Evolutionary conservation across 2,329 filamentous ascomycete genomes (phyloP).

Genomic region (Fusarium heterosporum): DNA sequence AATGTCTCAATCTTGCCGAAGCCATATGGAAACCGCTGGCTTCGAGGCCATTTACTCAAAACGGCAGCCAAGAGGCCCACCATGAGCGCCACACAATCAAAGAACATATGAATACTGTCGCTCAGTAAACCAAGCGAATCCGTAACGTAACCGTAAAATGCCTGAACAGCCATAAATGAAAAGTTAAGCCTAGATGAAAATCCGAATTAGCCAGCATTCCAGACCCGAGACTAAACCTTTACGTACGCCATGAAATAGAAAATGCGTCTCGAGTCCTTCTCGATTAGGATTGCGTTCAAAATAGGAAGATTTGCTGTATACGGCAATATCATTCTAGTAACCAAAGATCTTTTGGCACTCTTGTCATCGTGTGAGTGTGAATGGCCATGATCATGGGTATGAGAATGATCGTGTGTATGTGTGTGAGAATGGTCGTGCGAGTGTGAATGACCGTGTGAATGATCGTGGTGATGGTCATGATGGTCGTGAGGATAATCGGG

Average conservation of each 20-base stretch:
- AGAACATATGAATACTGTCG: constrained; percentile 99
- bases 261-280: constrained; percentile 93
- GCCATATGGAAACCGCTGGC: constrained; percentile 89
- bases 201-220: constrained; percentile 32
- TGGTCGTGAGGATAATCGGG: constrained; percentile 49
- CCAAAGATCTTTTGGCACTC: constrained; percentile 67
- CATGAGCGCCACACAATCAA: constrained; percentile 92
- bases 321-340: constrained; percentile 80
- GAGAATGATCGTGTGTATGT: constrained; percentile 32
- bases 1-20: constrained; percentile 97
- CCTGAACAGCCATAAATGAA: constrained; percentile 92
- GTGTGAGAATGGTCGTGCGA: constrained; percentile 40
- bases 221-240: neutral
- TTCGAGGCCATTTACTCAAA: constrained; percentile 96
- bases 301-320: constrained; percentile 79
- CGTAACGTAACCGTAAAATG: constrained; percentile 92
- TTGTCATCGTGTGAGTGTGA: constrained; percentile 52
- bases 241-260: constrained; percentile 95
- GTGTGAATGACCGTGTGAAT: constrained; percentile 46
- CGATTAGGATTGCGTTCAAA: constrained; percentile 84
- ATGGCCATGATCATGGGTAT: constrained; percentile 44
- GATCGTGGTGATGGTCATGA: constrained; percentile 44
- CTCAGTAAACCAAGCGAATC: constrained; percentile 95
- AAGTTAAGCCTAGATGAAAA: constrained; percentile 79
- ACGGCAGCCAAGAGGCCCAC: constrained; percentile 93